Base-by-base conservation (phyloP, 495 filamentous ascomycete genomes). In the Cercophora sp. region DNA sequence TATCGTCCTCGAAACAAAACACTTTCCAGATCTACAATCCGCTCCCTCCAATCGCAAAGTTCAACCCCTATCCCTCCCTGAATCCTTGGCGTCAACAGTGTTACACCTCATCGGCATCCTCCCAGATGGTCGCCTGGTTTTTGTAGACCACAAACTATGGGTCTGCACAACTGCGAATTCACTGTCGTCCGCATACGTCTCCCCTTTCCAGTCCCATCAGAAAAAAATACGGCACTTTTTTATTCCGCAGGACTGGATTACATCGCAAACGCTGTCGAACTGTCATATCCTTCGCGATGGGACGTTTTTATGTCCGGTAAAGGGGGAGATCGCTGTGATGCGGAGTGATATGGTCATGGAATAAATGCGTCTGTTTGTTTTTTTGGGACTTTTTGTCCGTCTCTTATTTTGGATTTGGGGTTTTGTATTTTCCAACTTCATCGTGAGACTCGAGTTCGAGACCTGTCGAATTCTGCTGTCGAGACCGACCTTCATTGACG, bases 21-120 rank as follows among this genome's bases (percentile, higher is more conserved):
- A 26, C 15, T 1, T 18, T n/a, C 18, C 37, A 16, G 3, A 9
- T 9, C 3, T 9, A 13, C 15, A 11, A 6, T 19, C 40, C 24
- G 19, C 40, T 1, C n/a, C 40, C 15, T 1, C 37, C 1, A 13
- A 19, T 13, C 15, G 3, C 36, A 51, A 34, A 34, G 4, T 15
- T 6, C 32, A 8, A 6, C 46, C 32, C 3, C 46, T 34, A 4
- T 37, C 46, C 8, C 16, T 37, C 8, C 4, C 26, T 11, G 16
- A 18, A 5, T 10, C 32, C 3, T 10, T 46, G 5, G 25, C 51
- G 4, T 23, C 36, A 15, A 4, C 51, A n/a, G n/a, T n/a, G n/a
- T n/a, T n/a, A n/a, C n/a, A n/a, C n/a, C n/a, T n/a, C 1, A 24
- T 53, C 15, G 51, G 51, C 8, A 53, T 53, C 20, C 42, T 53